Percentiles rank a stretch among this genome's conserved stretches.
Conservation (phyloP, 2,329 filamentous ascomycete genomes). For the Cladosporium sp. region DNA sequence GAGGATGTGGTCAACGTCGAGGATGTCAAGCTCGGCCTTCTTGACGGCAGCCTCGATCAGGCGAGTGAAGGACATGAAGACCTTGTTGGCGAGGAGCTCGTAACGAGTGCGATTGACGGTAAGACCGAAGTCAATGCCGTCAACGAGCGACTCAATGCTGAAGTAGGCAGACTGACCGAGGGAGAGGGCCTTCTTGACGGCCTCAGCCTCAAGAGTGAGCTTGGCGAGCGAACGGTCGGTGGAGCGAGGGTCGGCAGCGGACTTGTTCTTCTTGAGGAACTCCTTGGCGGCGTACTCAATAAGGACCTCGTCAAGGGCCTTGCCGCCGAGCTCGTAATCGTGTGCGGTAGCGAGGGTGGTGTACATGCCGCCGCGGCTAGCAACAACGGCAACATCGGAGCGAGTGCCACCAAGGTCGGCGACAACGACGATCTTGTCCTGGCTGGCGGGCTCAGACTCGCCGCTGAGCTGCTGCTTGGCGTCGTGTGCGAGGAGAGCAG, state of each 20-base stretch:
- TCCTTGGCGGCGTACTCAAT: constrained; percentile 98
- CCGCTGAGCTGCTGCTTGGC: constrained; percentile 47
- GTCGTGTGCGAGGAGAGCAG: constrained; percentile 86
- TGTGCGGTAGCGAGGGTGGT: constrained; percentile 88
- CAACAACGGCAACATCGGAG: constrained; percentile 85
- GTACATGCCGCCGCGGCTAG: constrained; percentile 92
- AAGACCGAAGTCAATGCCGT: constrained; percentile 84
- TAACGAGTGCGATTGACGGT: constrained; percentile 92
- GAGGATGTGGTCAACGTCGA: constrained; percentile 93
- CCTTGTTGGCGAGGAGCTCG: constrained; percentile 80
- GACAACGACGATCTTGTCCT: constrained; percentile 88
- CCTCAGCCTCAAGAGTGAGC: constrained; percentile 85
- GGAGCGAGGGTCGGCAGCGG: constrained; percentile 66
- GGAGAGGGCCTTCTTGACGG: constrained; percentile 86
- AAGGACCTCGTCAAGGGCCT: constrained; percentile 80
- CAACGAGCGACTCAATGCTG: constrained; percentile 84
- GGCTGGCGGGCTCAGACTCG: constrained; percentile 63
- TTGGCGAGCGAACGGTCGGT: constrained; percentile 82
- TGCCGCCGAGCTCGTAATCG: constrained; percentile 89
- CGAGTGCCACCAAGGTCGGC: constrained; percentile 90
- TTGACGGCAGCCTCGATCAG: constrained; percentile 79
- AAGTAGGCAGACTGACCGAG: constrained; percentile 84
- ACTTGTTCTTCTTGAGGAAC: constrained; percentile 94
- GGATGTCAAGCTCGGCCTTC: constrained; percentile 86
- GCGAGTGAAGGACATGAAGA: constrained; percentile 82